phyloP scores from a whole-genome alignment of 179 eudicot species.

The Silene vulgaris region DNA sequence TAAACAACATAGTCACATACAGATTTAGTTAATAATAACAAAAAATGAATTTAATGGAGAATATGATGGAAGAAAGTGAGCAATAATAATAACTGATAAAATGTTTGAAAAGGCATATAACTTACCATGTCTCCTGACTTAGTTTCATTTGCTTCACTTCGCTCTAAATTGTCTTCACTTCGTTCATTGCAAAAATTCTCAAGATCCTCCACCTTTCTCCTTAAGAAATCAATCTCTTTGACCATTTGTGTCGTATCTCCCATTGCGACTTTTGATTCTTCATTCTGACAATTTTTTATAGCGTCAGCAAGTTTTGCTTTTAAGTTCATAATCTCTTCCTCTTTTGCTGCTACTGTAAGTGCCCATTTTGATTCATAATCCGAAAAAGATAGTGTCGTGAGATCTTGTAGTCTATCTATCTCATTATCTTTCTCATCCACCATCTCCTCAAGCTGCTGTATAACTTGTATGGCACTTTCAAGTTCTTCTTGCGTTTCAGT shows the following conservation, averaged over 20 bases:
- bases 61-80: slow-evolving; percentile 12
- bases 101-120: slow-evolving; percentile 16
- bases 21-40: slow-evolving; percentile 12
- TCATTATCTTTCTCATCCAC: slow-evolving; percentile 44
- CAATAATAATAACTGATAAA: slow-evolving; percentile 18
- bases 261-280: slow-evolving; percentile 24
- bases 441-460: slow-evolving; percentile 44
- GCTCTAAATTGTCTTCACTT: slow-evolving; percentile 8
- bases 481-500: slow-evolving; percentile 55
- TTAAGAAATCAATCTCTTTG: slow-evolving; percentile 44
- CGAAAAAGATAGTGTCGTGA: slow-evolving; percentile 27
- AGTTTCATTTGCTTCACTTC: slow-evolving; percentile 16
- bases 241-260: slow-evolving; percentile 29
- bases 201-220: slow-evolving; percentile 54
- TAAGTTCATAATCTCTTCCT: slow-evolving; percentile 51
- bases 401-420: slow-evolving; percentile 38
- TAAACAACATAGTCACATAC: slow-evolving; percentile 19
- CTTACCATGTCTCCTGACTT: slow-evolving; percentile 17
- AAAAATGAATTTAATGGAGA: neutral
- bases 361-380: slow-evolving; percentile 49
- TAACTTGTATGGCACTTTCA: slow-evolving; percentile 32
- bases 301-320: slow-evolving; percentile 42
- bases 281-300: slow-evolving; percentile 21
- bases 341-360: slow-evolving; percentile 46
- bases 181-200: slow-evolving; percentile 64